These are phyloP conservation scores for Fusarium miscanthi DNA, from an alignment of 2,329 filamentous ascomycete species.

Conservation along the genomic window DNA sequence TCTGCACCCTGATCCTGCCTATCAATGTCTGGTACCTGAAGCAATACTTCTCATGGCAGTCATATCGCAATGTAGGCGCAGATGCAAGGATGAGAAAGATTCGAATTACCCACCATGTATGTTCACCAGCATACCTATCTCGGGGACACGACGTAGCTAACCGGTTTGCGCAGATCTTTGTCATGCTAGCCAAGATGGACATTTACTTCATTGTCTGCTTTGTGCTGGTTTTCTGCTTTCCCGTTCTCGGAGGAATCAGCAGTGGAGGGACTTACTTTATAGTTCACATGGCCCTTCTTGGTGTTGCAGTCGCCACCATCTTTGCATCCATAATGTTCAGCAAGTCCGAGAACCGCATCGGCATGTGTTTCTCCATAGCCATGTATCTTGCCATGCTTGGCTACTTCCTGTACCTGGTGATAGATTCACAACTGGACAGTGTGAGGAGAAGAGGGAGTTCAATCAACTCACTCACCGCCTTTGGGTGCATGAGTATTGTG, in stretches of 20 bases:
- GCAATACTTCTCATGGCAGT: constrained; percentile 10
- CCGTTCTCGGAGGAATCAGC: background rate
- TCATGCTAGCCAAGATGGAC: constrained; percentile 6
- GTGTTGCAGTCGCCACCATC: background rate
- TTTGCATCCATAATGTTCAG: background rate
- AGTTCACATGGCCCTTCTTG: background rate
- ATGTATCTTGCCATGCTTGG: background rate
- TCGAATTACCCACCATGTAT: background rate
- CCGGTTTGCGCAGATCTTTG: background rate
- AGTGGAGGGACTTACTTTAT: background rate
- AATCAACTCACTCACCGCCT: background rate
- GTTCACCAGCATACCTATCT: too few relatives aligned
- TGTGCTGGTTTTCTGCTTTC: background rate
- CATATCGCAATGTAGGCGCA: constrained; percentile 8
- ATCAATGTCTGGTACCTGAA: constrained; percentile 8
- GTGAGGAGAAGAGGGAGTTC: rapidly evolving
- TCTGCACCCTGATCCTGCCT: background rate
- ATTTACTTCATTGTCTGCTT: constrained; percentile 10
- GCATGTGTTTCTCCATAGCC: background rate
- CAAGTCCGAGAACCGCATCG: background rate
- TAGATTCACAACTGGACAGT: background rate
- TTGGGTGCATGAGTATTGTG: background rate
- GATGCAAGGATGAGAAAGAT: constrained; percentile 11
- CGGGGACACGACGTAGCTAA: too few relatives aligned
- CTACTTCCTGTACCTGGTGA: background rate